phyloP scores from a whole-genome alignment of 345 rosid species.

The Hevea brasiliensis region DNA sequence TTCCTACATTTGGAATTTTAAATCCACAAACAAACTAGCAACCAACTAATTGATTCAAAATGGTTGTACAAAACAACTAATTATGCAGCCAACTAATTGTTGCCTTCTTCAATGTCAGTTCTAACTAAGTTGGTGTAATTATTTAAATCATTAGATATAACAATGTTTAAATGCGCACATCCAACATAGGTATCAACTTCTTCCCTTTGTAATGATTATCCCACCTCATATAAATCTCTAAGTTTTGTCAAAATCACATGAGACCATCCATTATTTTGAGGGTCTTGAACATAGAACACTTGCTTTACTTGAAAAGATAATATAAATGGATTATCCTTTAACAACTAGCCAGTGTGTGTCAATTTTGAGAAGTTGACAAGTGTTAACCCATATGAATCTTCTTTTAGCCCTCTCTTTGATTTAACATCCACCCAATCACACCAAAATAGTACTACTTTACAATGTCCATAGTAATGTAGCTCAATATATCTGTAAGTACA shows the following conservation, averaged over 20 bases:
- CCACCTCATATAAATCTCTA: not conserved
- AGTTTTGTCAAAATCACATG: not conserved
- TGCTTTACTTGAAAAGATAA: not conserved
- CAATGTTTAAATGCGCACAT: no score
- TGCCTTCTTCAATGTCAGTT: not conserved
- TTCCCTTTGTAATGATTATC: not conserved
- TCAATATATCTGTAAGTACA: not conserved
- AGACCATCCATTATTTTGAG: not conserved
- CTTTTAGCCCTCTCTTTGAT: not conserved
- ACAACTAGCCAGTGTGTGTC: not conserved
- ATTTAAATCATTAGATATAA: no score
- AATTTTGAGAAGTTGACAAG: not conserved
- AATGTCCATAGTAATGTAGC: no score
- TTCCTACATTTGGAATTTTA: no score
- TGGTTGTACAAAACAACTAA: no score
- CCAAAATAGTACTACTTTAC: not conserved
- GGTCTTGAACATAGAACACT: not conserved
- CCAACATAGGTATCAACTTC: not conserved
- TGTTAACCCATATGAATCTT: not conserved
- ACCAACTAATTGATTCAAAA: no score
- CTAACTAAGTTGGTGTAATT: not conserved
- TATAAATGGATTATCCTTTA: not conserved
- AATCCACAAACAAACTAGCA: no score
- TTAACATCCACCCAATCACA: not conserved
- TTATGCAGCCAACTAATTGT: no score